These are phyloP conservation scores for Cladorrhinum samala DNA, from an alignment of 495 filamentous ascomycete genomes.

Conservation along the genomic window DNA sequence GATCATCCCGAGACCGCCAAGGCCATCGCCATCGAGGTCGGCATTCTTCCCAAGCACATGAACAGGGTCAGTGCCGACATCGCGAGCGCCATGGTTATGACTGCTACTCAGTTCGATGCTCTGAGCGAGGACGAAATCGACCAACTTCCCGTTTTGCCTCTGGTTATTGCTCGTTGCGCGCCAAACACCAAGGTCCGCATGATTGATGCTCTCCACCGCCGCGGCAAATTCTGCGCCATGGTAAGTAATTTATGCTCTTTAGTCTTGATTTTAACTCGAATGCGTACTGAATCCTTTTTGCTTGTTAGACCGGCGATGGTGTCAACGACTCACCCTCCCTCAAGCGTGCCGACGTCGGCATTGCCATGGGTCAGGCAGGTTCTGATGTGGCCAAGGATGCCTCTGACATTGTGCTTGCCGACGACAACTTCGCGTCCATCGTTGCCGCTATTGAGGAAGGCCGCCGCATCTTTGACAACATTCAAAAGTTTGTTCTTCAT, in stretches of 20 bases:
- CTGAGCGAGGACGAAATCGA: conserved; percentile 54
- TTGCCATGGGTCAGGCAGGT: conserved; percentile 77
- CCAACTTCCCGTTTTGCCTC: conserved; percentile 50
- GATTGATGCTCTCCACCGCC: conserved; percentile 61
- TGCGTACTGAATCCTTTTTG: too few species aligned
- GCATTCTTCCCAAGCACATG: conserved; percentile 59
- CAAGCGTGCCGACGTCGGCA: conserved; percentile 72
- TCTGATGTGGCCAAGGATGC: conserved; percentile 86
- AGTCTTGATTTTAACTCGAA: too few species aligned
- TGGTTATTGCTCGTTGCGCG: conserved; percentile 60
- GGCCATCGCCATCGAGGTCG: conserved; percentile 69
- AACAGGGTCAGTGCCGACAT: conserved; percentile 44
- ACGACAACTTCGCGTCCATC: conserved; percentile 80
- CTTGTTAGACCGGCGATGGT: conserved; percentile 65
- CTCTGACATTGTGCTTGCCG: conserved; percentile 76
- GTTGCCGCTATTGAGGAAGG: conserved; percentile 69
- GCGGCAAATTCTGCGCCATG: conserved; percentile 53
- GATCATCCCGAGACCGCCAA: conserved; percentile 71
- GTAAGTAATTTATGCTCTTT: too few species aligned
- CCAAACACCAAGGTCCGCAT: conserved; percentile 62
- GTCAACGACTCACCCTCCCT: conserved; percentile 81
- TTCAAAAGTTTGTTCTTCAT: conserved; percentile 76
- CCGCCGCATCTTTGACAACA: conserved; percentile 71
- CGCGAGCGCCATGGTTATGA: conserved; percentile 53
- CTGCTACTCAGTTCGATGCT: conserved; percentile 56